Base-by-base conservation (phyloP, 2,329 filamentous ascomycete genomes). In the Cladosporium halotolerans region DNA sequence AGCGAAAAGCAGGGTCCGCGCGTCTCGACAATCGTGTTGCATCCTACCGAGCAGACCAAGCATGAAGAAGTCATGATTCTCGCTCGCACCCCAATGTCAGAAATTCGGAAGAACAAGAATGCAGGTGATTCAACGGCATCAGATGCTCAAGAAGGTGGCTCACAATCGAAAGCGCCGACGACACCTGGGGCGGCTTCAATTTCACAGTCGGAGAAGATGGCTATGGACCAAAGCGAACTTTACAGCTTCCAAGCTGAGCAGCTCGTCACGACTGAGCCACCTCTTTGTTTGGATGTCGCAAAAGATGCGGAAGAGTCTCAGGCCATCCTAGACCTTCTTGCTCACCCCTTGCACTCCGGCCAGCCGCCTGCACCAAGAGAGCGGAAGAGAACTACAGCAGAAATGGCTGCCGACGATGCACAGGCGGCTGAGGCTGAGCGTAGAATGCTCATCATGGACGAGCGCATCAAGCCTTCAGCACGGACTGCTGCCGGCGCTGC, bases 321-420 rank as follows among this genome's bases (percentile, higher is more conserved):
- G 45, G 77, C 78, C 9, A 77, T 95, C 3, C 76, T 97, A 3
- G 83, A 89, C 31, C 76, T 79, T 14, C 76, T 92, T 61, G 78
- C 82, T 16, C 88, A 95, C 67, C 86, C 90, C 6, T 82, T 89
- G 53, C 88, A 96, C 68, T 80, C 82, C 31, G 81, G 86, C 46
- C 76, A 82, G 41, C 85, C 89, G 9, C 92, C 93, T 0, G 81
- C 86, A 56, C 90, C 90, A 3, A 96, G 96, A 76, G 85, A 85
- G 7, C 80, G 93, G 54, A 97, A 99, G 77, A 84, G 92, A 57
- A 99, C 93, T 0, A 85, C 95, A 14, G 93, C 93, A 8, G 92
- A 99, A 67, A 83, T 97, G 75, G 93, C 89, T 8, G 92, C 92
- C 7, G 93, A 99, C 65, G 91, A 99, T 72, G 92, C 93, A 1